These are phyloP conservation scores for Physaria fendleri DNA, from an alignment of 345 rosid species.

Conservation along the genomic window DNA sequence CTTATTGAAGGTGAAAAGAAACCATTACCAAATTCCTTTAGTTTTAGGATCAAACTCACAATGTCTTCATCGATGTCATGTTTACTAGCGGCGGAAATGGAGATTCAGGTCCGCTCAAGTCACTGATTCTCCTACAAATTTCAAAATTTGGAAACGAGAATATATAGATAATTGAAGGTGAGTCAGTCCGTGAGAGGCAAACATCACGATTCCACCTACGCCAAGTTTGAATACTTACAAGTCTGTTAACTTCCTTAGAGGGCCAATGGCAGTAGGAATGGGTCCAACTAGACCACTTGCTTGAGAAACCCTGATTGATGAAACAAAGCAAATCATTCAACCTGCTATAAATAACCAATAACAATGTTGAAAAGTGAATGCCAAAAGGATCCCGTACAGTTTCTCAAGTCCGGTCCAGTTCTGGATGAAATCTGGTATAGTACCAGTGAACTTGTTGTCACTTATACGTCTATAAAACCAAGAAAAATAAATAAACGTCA, in stretches of 20 bases:
- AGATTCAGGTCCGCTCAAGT: conserved; percentile 36
- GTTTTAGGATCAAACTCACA: conserved; percentile 30
- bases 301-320: conserved; percentile 31
- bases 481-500: not conserved
- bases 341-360: not conserved
- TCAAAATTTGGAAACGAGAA: not conserved
- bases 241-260: conserved; percentile 20
- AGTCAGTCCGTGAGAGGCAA: not conserved
- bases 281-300: conserved; percentile 58
- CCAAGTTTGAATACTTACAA: conserved; percentile 23
- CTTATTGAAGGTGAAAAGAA: not conserved
- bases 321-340: not conserved
- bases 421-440: conserved; percentile 46
- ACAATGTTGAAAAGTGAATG: not conserved
- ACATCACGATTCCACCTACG: not conserved
- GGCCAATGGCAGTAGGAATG: conserved; percentile 32
- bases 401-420: conserved; percentile 41
- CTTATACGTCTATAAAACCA: conserved; percentile 36
- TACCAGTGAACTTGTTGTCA: conserved; percentile 46
- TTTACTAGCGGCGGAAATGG: conserved; percentile 35
- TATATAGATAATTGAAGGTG: not conserved
- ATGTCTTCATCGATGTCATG: conserved; percentile 23
- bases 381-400: conserved; percentile 36
- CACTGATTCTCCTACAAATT: conserved; percentile 49
- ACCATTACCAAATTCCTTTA: not conserved